Evolutionary conservation across 2,329 filamentous ascomycete species (phyloP).

Genomic region (Penicillium sp.): DNA sequence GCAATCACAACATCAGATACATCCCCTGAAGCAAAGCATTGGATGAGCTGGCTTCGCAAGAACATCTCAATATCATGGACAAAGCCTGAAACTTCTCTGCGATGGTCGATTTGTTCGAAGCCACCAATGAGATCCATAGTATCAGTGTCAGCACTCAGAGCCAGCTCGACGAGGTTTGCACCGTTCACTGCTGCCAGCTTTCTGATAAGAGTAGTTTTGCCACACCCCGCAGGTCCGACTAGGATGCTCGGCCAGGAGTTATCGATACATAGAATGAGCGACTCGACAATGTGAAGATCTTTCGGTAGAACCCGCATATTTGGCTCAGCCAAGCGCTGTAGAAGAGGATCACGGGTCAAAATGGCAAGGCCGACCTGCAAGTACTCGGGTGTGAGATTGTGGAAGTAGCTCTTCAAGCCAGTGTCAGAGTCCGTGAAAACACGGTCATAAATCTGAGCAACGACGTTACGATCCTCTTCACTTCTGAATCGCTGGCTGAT

Average conservation of each 20-base stretch:
- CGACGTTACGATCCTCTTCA: conserved; percentile 62
- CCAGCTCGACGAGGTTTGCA: conserved; percentile 73
- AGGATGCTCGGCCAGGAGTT: conserved; percentile 86
- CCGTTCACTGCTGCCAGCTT: conserved; percentile 79
- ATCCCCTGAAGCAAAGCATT: conserved; percentile 26
- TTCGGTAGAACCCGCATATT: conserved; percentile 36
- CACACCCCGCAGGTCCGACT: conserved; percentile 78
- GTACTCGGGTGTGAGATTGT: conserved; percentile 63
- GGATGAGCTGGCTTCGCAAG: conserved; percentile 46
- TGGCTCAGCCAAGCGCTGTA: conserved; percentile 37
- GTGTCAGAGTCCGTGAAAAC: conserved; percentile 57
- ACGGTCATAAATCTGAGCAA: conserved; percentile 65
- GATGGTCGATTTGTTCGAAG: conserved; percentile 88
- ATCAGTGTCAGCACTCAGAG: conserved; percentile 92
- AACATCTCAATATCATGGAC: conserved; percentile 54
- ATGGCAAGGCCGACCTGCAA: conserved; percentile 79
- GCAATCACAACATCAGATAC: conserved; percentile 19
- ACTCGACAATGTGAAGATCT: conserved; percentile 71
- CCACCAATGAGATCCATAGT: conserved; percentile 96
- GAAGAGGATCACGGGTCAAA: conserved; percentile 56
- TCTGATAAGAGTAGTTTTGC: conserved; percentile 78
- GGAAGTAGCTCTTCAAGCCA: conserved; percentile 60
- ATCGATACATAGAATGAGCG: conserved; percentile 80
- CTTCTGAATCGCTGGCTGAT: conserved; percentile 86
- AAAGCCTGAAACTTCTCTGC: conserved; percentile 66